phyloP scores from a whole-genome alignment of 371 early-diverging fungal genomes.

The Lichtheimia hyalospora region DNA sequence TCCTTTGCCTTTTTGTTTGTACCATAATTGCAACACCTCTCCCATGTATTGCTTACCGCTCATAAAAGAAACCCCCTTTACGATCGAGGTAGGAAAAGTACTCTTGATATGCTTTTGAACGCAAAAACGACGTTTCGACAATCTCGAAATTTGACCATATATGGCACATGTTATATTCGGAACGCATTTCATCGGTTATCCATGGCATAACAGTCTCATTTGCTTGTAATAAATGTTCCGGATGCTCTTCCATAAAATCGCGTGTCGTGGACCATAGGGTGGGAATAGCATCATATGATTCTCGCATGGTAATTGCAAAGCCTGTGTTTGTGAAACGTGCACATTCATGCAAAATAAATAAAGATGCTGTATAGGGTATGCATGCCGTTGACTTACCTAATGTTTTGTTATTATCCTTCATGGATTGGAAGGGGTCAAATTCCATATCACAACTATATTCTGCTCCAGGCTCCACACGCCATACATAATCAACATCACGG shows the following conservation, averaged over 20 bases:
- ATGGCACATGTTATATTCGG: constrained; percentile 68
- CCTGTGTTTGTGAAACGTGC: constrained; percentile 8
- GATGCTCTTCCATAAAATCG: constrained; percentile 15
- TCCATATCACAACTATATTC: constrained; percentile 81
- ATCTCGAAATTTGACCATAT: constrained; percentile 74
- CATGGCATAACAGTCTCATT: constrained; percentile 29
- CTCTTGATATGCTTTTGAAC: constrained; percentile 67
- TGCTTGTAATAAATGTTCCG: constrained; percentile 5
- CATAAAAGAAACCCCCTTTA: constrained; percentile 92
- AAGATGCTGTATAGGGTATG: too few species aligned
- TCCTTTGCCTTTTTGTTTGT: too few species aligned
- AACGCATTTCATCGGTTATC: constrained; percentile 21
- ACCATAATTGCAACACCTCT: too few species aligned
- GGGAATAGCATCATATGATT: constrained; percentile 4
- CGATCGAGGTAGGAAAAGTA: constrained; percentile 84
- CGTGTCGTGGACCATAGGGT: constrained; percentile 19
- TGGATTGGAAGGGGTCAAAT: constrained; percentile 86
- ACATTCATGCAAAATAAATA: too few species aligned
- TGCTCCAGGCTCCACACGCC: constrained; percentile 95
- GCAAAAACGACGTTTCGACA: constrained; percentile 70
- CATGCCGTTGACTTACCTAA: constrained; percentile 51
- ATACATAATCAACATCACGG: constrained; percentile 83
- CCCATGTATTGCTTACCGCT: constrained; percentile 49
- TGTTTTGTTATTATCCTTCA: constrained; percentile 74
- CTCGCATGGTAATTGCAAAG: constrained; percentile 17